phyloP scores from a whole-genome alignment of 345 rosid genomes.

The Corchorus capsularis region DNA sequence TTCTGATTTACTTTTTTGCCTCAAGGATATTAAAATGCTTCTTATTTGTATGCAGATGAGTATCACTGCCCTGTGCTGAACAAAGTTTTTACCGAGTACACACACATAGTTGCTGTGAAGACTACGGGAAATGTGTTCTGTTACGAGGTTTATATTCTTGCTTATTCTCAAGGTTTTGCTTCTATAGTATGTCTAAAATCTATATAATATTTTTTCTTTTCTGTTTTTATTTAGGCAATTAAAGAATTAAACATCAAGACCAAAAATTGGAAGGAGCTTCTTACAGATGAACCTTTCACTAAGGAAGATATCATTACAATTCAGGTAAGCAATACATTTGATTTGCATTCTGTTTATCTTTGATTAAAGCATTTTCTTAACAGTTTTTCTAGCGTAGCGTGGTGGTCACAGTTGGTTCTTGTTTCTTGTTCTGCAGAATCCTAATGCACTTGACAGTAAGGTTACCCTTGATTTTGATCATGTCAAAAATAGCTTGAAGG shows the following conservation, averaged over 20 bases:
- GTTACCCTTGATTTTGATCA: constrained; percentile 86
- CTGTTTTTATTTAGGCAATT: constrained; percentile 53
- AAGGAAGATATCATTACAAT: constrained; percentile 82
- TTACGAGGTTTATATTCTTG: constrained; percentile 59
- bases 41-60: constrained; percentile 58
- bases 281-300: constrained; percentile 81
- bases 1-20: constrained; percentile 11
- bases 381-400: background rate
- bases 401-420: constrained; percentile 12
- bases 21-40: background rate
- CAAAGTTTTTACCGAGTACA: constrained; percentile 91
- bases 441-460: constrained; percentile 68
- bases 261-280: constrained; percentile 89
- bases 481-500: constrained; percentile 68
- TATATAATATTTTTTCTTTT: constrained; percentile 13
- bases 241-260: constrained; percentile 91
- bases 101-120: constrained; percentile 90
- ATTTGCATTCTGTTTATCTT: constrained; percentile 10
- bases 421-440: constrained; percentile 55
- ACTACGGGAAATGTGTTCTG: constrained; percentile 90
- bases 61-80: constrained; percentile 86
- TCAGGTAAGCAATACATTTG: constrained; percentile 49
- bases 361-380: constrained; percentile 16
- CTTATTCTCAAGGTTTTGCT: constrained; percentile 17
- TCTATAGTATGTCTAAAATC: constrained; percentile 12